A percentile compares a stretch with the other conserved stretches of the same genome.
These are phyloP conservation scores for Solanum raphanifolium DNA, from an alignment of 257 asterid species.

Conservation along the genomic window DNA sequence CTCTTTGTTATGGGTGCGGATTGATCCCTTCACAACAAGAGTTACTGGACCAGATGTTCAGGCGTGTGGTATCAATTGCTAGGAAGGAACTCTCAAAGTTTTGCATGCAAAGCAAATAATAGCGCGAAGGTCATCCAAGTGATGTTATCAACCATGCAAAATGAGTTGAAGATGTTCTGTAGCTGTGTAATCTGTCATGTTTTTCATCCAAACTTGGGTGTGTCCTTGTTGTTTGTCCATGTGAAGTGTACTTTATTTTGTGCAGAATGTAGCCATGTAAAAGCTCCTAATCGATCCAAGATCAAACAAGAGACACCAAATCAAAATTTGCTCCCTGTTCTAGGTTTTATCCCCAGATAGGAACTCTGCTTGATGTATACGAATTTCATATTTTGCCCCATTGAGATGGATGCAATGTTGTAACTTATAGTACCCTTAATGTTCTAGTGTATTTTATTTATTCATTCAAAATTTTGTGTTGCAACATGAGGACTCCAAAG, in stretches of 20 bases:
- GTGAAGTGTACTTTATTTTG: not conserved
- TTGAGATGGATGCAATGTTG: not conserved
- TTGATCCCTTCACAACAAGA: conserved; percentile 83
- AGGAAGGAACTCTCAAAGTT: not conserved
- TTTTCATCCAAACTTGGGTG: not conserved
- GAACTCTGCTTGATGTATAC: not conserved
- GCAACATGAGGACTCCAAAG: not conserved
- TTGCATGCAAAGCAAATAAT: not conserved
- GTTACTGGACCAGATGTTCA: conserved; percentile 81
- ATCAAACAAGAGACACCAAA: not conserved
- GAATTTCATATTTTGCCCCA: not conserved
- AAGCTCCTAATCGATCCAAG: not conserved
- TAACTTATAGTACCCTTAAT: not conserved
- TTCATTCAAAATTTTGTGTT: not conserved
- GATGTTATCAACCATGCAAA: not conserved
- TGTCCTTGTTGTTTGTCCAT: not conserved
- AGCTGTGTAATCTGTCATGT: not conserved
- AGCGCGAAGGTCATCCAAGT: not conserved
- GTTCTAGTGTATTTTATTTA: not conserved
- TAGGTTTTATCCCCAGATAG: not conserved
- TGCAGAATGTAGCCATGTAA: not conserved
- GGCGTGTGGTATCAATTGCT: conserved; percentile 82
- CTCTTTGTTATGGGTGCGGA: conserved; percentile 81
- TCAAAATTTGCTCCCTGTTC: not conserved
- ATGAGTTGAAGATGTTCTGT: not conserved